phyloP scores from a whole-genome alignment of 768 basidiomycete species.

The Phanerochaete carnosa region DNA sequence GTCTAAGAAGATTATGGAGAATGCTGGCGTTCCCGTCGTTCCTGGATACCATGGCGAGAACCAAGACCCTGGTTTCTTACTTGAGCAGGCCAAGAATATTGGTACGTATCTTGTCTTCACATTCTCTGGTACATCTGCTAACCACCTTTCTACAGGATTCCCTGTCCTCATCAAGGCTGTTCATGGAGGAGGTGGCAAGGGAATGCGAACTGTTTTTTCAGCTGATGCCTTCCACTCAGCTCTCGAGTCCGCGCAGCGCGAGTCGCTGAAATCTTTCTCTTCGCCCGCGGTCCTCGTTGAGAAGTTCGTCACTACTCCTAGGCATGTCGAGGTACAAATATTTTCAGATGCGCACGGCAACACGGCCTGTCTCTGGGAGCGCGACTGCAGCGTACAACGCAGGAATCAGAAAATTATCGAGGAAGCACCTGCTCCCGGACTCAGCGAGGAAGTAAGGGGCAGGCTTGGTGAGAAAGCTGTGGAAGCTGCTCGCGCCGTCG shows the following conservation, averaged over 20 bases:
- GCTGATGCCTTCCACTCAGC: constrained; percentile 75
- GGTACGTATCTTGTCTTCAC: constrained; percentile 36
- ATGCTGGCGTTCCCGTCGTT: constrained; percentile 89
- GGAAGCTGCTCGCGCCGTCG: constrained; percentile 88
- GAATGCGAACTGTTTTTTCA: constrained; percentile 80
- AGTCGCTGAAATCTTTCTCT: constrained; percentile 84
- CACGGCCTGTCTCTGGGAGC: constrained; percentile 92
- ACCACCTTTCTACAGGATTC: constrained; percentile 47
- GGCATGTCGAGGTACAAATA: constrained; percentile 94
- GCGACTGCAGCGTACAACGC: constrained; percentile 89
- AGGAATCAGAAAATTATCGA: constrained; percentile 96
- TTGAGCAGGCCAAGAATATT: constrained; percentile 65
- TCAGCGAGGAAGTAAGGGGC: constrained; percentile 72
- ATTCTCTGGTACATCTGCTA: not conserved
- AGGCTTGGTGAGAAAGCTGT: constrained; percentile 85
- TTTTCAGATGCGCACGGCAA: constrained; percentile 83
- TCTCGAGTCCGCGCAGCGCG: constrained; percentile 83
- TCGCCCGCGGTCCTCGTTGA: constrained; percentile 86
- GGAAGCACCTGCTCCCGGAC: constrained; percentile 90
- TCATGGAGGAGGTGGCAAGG: constrained; percentile 93
- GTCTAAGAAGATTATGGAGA: constrained; percentile 92
- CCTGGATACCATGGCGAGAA: constrained; percentile 90
- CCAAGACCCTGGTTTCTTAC: constrained; percentile 72
- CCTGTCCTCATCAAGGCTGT: constrained; percentile 97
- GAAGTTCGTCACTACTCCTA: constrained; percentile 81